Percentiles rank a stretch among this genome's conserved stretches.
Evolutionary conservation across 371 early-diverging fungal genomes (phyloP).

Genomic region (Parasitella parasitica): DNA sequence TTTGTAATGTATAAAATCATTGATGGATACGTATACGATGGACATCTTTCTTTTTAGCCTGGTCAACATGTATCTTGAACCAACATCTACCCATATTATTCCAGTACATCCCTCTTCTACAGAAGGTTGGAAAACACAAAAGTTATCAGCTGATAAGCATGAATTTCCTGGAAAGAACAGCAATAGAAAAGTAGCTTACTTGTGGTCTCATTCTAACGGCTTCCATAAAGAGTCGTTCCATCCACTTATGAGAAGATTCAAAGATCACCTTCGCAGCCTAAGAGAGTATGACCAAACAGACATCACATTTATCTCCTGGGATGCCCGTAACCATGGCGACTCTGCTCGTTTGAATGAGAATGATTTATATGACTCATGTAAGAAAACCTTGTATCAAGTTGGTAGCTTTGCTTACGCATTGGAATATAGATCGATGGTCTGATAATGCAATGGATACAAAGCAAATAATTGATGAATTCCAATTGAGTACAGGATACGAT

Average conservation of each 20-base stretch:
- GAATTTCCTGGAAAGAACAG: conserved; percentile 17
- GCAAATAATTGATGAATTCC: conserved; percentile 33
- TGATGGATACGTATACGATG: too few species aligned
- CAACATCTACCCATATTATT: conserved; percentile 14
- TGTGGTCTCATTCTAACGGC: conserved; percentile 46
- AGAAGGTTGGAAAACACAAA: conserved; percentile 23
- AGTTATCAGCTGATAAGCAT: conserved; percentile 32
- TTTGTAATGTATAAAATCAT: too few species aligned
- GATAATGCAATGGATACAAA: conserved; percentile 45
- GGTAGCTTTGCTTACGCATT: not conserved
- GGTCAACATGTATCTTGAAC: conserved; percentile 11
- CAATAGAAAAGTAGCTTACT: conserved; percentile 20
- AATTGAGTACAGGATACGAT: conserved; percentile 22
- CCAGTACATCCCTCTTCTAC: conserved; percentile 22
- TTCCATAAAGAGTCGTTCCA: conserved; percentile 42
- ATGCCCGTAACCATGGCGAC: conserved; percentile 49
- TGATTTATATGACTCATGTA: conserved; percentile 24
- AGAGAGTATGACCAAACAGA: conserved; percentile 26
- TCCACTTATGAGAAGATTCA: conserved; percentile 32
- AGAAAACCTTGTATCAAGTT: not conserved
- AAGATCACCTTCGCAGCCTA: conserved; percentile 13
- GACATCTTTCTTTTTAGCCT: not conserved
- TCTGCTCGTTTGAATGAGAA: conserved; percentile 39
- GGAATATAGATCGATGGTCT: conserved; percentile 33
- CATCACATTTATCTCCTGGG: conserved; percentile 34